These are phyloP conservation scores for Escovopsis sp. DNA, from an alignment of 2,329 filamentous ascomycete genomes.

Conservation along the genomic window DNA sequence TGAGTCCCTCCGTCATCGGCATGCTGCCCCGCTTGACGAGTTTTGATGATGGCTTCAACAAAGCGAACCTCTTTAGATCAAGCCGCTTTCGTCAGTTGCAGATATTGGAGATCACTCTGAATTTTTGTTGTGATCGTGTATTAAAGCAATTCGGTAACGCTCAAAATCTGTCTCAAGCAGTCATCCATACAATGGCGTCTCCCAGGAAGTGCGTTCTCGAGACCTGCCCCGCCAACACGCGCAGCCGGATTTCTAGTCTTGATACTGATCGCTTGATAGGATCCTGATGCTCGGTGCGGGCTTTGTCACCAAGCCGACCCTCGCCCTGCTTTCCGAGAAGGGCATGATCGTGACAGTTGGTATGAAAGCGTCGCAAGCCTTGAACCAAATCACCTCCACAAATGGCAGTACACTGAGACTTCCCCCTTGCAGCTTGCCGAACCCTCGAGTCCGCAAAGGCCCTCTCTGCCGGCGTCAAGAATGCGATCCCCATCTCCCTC, in stretches of 20 bases:
- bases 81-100: too few species aligned
- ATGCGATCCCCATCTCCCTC: conserved; percentile 60
- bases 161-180: too few species aligned
- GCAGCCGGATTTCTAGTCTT: neutral
- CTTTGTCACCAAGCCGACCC: conserved; percentile 30
- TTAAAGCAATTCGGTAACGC: too few species aligned
- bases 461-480: conserved; percentile 32
- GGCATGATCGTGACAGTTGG: conserved; percentile 47
- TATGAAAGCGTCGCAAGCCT: neutral
- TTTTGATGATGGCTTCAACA: too few species aligned
- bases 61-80: too few species aligned
- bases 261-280: neutral
- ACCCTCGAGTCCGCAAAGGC: too few species aligned
- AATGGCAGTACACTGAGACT: conserved; percentile 2
- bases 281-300: neutral
- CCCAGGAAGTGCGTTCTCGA: neutral
- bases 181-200: neutral
- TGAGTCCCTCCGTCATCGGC: too few species aligned
- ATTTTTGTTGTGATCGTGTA: too few species aligned
- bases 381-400: neutral
- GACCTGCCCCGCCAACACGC: neutral
- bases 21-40: too few species aligned
- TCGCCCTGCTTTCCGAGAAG: conserved; percentile 46
- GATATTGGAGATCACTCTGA: too few species aligned
- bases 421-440: neutral